Evolutionary conservation across 129 eudicot genomes (phyloP).

Genomic region (Helichrysum umbraculigerum): DNA sequence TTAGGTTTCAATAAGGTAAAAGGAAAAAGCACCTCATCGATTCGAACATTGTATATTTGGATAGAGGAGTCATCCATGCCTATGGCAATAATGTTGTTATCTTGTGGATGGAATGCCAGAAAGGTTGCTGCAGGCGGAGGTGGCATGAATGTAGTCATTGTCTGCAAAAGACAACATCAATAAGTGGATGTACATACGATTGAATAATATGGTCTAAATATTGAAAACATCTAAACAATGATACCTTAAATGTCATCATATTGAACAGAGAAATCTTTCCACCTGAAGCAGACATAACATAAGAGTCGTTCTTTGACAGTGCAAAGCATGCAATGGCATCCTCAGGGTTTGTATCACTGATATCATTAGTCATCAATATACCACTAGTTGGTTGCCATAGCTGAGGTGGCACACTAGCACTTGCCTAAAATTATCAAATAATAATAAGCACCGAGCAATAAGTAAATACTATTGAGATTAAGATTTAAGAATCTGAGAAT

Average conservation of each 20-base stretch:
- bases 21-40: constrained; percentile 58
- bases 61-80: constrained; percentile 89
- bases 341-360: constrained; percentile 64
- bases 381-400: constrained; percentile 87
- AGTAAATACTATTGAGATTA: neutral
- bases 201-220: neutral
- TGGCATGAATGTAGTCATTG: constrained; percentile 87
- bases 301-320: constrained; percentile 79
- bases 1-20: neutral
- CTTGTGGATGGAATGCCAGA: constrained; percentile 80
- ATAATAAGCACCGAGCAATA: constrained; percentile 19
- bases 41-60: constrained; percentile 78
- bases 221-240: neutral
- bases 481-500: neutral
- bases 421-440: constrained; percentile 49
- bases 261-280: constrained; percentile 84
- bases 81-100: constrained; percentile 79
- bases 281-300: constrained; percentile 87
- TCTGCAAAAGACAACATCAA: constrained; percentile 44
- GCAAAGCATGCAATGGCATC: constrained; percentile 82
- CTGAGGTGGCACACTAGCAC: constrained; percentile 60
- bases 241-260: constrained; percentile 90
- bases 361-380: constrained; percentile 77
- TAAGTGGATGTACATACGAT: neutral
- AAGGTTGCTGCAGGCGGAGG: constrained; percentile 90